Evolutionary conservation across 73 alveolate species (phyloP), one percentile per base, ranked within the genome.

Genomic region (Breviolum minutum): DNA sequence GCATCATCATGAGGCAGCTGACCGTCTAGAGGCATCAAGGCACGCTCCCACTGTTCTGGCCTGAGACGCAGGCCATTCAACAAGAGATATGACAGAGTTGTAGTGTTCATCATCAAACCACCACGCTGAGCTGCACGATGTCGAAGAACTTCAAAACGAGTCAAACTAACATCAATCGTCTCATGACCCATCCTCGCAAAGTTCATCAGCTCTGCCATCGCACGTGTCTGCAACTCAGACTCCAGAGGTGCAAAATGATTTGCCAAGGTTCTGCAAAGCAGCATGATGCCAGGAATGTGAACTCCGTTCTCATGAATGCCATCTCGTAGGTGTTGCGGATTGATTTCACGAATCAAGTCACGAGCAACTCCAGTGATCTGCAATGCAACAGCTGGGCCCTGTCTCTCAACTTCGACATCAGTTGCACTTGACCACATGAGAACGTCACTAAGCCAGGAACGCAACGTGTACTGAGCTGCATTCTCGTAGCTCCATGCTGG

Each of bases 51-150:
- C 22, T 20, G 8, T 9, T 87, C 95, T 3, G 95, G 84, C 7
- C 63, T n/a, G 5, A 87, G 95, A 0, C 30, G n/a, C 6, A 87
- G 83, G 10, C 81, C 95, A 17, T 60, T 87, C 68, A 87, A 16
- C 81, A 87, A 20, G 9, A 87, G 32, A 64, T 74, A 87, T 8
- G 95, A 70, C 84, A 87, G 4, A 0, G 80, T 82, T 66, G 63
- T 16, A 12, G 83, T 30, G 7, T 63, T 87, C 84, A 87, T n/a
- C 66, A 7, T n/a, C 60, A 87, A 32, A 2, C 95, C 95, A 29
- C 95, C 95, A 29, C 95, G 26, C 0, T 63, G 26, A 10, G 95
- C 95, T 27, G 95, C 95, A 14, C 95, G 63, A 66, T 87, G 63
- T 9, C 95, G n/a, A 14, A 85, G 79, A 13, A 85, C 79, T 13